These are phyloP conservation scores for Alternaria postmessia DNA, from an alignment of 2,329 filamentous ascomycete species.

Conservation along the genomic window DNA sequence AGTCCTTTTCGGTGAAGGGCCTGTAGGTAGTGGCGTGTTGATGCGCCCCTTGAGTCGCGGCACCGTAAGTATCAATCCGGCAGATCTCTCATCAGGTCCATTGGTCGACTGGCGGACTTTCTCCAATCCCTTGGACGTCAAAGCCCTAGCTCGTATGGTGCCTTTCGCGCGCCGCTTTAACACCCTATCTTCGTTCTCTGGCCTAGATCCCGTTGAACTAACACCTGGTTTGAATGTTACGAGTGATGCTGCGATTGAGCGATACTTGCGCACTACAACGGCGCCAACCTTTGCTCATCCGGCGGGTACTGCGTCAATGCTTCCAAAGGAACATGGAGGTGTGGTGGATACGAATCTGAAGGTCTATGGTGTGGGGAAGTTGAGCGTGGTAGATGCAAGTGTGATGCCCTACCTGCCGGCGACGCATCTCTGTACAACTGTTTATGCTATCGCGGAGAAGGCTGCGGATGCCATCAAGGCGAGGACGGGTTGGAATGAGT, in stretches of 20 bases:
- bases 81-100: constrained; percentile 35
- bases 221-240: constrained; percentile 27
- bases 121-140: constrained; percentile 42
- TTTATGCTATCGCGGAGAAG: constrained; percentile 34
- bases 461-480: neutral
- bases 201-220: constrained; percentile 23
- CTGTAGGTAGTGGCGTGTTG: constrained; percentile 13
- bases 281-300: constrained; percentile 24
- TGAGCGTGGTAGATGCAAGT: constrained; percentile 14
- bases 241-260: constrained; percentile 2
- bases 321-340: constrained; percentile 26
- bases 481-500: neutral
- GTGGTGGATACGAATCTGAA: constrained; percentile 27
- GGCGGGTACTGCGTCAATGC: constrained; percentile 23
- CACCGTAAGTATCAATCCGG: constrained; percentile 43
- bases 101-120: constrained; percentile 26
- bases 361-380: constrained; percentile 28
- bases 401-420: neutral
- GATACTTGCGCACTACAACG: neutral
- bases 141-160: constrained; percentile 34
- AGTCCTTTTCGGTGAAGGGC: constrained; percentile 24
- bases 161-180: constrained; percentile 36
- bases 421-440: constrained; percentile 27
- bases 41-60: constrained; percentile 23
- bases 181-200: constrained; percentile 15